phyloP scores from a whole-genome alignment of 441 rosid genomes.

The Euphorbia celastroides region DNA sequence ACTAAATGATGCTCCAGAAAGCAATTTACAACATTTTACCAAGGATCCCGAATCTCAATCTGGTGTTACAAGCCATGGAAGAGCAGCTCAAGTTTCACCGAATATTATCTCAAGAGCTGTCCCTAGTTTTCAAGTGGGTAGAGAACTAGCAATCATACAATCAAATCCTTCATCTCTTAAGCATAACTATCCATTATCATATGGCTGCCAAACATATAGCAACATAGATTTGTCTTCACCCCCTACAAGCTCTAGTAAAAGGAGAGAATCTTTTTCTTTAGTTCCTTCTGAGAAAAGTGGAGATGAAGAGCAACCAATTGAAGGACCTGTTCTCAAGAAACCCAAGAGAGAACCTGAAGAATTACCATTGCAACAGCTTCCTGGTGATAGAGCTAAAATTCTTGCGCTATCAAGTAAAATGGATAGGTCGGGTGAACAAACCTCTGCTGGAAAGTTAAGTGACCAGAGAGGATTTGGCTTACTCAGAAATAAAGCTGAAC shows the following conservation, averaged over 20 bases:
- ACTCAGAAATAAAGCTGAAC: slow-evolving; percentile 9
- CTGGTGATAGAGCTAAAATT: slow-evolving; percentile 2
- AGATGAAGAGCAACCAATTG: slow-evolving; percentile 14
- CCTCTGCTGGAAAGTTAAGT: slow-evolving; percentile 7
- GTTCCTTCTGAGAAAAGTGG: slow-evolving; percentile 8
- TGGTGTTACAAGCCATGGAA: background rate
- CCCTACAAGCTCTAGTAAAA: slow-evolving; percentile 5
- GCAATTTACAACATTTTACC: background rate
- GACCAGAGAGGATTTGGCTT: slow-evolving; percentile 1
- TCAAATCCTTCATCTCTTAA: slow-evolving; percentile 10
- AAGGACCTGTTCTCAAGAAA: slow-evolving; percentile 17
- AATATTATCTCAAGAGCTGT: slow-evolving; percentile 8
- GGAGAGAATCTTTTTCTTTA: slow-evolving; percentile 8
- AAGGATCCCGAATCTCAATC: slow-evolving; percentile 1
- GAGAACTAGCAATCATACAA: background rate
- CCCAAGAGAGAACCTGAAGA: slow-evolving; percentile 25
- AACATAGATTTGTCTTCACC: background rate
- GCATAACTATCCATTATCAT: slow-evolving; percentile 5
- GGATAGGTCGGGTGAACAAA: slow-evolving; percentile 2
- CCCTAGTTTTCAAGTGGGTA: slow-evolving; percentile 4
- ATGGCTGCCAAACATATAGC: slow-evolving; percentile 11
- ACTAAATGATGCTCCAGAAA: slow-evolving; percentile 8
- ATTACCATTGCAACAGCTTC: slow-evolving; percentile 11
- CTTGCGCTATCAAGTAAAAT: slow-evolving; percentile 1
- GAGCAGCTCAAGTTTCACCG: slow-evolving; percentile 11